Percentiles rank a stretch among this genome's conserved stretches.
Conservation (phyloP, 2,329 filamentous ascomycete species). For the Emmonsia crescens region DNA sequence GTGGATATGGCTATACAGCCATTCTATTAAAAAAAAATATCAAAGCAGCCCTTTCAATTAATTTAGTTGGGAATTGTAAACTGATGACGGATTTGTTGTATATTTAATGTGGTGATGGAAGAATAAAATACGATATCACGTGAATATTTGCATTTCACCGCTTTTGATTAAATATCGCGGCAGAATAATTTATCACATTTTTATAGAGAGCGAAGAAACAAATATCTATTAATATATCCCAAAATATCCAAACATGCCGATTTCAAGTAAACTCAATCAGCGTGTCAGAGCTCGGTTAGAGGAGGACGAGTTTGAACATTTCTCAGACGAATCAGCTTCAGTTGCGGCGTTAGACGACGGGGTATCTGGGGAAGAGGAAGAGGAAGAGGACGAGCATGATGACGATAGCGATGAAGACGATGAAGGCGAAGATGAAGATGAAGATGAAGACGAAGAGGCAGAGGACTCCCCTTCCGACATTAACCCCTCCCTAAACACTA, state of each 20-base stretch:
- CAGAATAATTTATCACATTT: neutral
- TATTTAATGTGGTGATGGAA: neutral
- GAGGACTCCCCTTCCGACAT: slow-evolving; percentile 19
- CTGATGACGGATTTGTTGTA: no score
- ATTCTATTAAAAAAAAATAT: neutral
- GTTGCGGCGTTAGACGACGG: slow-evolving; percentile 10
- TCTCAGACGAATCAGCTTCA: slow-evolving; percentile 20
- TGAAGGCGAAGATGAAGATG: slow-evolving; percentile 20
- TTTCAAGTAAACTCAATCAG: slow-evolving; percentile 30
- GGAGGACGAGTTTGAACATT: slow-evolving; percentile 27
- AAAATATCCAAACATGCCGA: slow-evolving; percentile 20
- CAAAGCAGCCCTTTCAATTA: neutral
- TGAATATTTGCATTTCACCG: neutral
- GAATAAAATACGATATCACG: neutral
- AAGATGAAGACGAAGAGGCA: slow-evolving; percentile 6
- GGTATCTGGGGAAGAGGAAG: slow-evolving; percentile 13
- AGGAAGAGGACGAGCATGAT: slow-evolving; percentile 19
- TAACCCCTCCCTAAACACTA: slow-evolving; percentile 40
- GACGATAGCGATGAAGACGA: slow-evolving; percentile 15
- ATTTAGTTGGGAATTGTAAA: neutral
- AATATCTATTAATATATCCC: neutral
- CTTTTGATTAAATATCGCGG: neutral
- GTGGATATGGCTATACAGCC: neutral
- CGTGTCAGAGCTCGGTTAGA: slow-evolving; percentile 32
- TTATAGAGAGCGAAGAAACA: neutral